Conservation (phyloP, 1,284 basidiomycete genomes). For the Ustilago trichophora region DNA sequence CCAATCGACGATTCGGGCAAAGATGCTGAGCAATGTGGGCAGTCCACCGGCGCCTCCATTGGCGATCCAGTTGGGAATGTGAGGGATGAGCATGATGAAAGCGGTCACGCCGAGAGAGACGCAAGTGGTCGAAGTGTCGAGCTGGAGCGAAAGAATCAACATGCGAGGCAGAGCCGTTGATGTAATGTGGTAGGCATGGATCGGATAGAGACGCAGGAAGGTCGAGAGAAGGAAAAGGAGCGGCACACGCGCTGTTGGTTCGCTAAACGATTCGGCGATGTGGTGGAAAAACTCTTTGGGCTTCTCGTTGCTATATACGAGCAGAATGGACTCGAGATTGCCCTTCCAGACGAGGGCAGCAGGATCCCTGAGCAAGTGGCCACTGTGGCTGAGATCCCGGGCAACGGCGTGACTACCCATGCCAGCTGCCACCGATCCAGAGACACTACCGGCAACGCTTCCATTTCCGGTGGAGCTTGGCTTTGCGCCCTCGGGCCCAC, state of each 20-base stretch:
- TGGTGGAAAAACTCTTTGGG: conserved; percentile 64
- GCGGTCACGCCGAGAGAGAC: conserved; percentile 56
- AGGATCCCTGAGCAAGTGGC: conserved; percentile 19
- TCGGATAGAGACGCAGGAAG: conserved; percentile 59
- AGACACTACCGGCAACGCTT: conserved; percentile 8
- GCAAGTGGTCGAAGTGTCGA: conserved; percentile 55
- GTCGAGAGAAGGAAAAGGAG: conserved; percentile 59
- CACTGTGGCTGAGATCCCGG: conserved; percentile 14
- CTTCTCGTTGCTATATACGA: conserved; percentile 51
- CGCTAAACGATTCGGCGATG: conserved; percentile 49
- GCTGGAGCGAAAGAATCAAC: conserved; percentile 52
- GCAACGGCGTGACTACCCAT: conserved; percentile 12
- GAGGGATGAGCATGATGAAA: conserved; percentile 63
- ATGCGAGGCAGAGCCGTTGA: conserved; percentile 51
- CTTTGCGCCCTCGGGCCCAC: conserved; percentile 16
- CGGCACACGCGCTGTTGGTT: conserved; percentile 42
- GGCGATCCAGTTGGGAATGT: conserved; percentile 62
- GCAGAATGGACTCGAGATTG: conserved; percentile 55
- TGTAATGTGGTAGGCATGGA: conserved; percentile 62
- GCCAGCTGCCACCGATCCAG: conserved; percentile 7
- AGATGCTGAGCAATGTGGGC: conserved; percentile 57
- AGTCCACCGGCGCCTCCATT: conserved; percentile 57
- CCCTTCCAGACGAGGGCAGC: conserved; percentile 49
- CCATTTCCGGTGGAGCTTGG: conserved; percentile 1
- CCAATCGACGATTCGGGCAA: conserved; percentile 61